These are phyloP conservation scores for Acanthamoeba castellanii DNA, from an alignment of 208 protist genomes.

Conservation along the genomic window DNA sequence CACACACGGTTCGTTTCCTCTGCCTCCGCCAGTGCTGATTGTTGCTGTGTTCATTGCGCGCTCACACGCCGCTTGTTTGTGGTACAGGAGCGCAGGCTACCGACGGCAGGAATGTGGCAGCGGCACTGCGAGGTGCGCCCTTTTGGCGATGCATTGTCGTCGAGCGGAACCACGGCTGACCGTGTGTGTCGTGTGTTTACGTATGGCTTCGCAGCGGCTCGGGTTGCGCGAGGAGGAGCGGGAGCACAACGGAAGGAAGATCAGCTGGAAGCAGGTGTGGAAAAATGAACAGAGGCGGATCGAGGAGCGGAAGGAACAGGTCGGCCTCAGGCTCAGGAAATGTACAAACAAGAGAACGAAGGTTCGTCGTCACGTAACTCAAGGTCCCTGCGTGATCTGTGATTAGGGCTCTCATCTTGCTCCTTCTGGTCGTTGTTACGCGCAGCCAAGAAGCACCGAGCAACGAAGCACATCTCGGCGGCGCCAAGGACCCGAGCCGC, in stretches of 20 bases:
- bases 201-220: background rate
- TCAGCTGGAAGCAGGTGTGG: slow-evolving; percentile 59
- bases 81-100: slow-evolving; percentile 6
- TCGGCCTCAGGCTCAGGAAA: background rate
- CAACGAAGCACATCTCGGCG: background rate
- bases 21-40: background rate
- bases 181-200: background rate
- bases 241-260: background rate
- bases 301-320: slow-evolving; percentile 1
- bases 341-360: slow-evolving; percentile 52
- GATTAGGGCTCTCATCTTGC: background rate
- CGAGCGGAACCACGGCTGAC: background rate
- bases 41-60: background rate
- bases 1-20: slow-evolving; percentile 1
- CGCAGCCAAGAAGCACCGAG: slow-evolving; percentile 17
- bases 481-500: background rate
- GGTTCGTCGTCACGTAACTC: background rate
- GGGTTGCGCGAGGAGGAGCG: background rate
- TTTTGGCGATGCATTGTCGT: background rate
- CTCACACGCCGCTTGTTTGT: background rate
- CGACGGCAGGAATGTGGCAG: background rate
- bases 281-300: slow-evolving; percentile 44
- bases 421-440: background rate
- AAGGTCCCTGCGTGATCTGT: background rate
- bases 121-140: slow-evolving; percentile 10